Conservation (phyloP, 345 rosid genomes). For the Hevea brasiliensis region DNA sequence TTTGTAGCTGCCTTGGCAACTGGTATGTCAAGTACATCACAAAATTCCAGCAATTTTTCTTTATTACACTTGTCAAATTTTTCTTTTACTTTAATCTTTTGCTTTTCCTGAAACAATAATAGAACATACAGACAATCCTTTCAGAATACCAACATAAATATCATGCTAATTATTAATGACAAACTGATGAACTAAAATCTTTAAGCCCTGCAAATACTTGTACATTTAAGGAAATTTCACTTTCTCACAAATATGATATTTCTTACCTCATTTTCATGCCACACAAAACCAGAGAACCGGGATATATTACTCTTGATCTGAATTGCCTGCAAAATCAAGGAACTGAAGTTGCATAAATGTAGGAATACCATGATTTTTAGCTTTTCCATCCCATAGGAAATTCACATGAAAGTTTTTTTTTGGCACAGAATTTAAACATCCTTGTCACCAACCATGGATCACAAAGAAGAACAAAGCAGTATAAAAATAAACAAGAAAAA, state of each 20-base stretch:
- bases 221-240: background rate
- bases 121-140: background rate
- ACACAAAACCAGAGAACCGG: conserved; percentile 86
- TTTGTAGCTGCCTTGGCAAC: conserved; percentile 56
- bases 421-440: background rate
- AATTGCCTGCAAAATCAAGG: conserved; percentile 64
- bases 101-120: conserved; percentile 64
- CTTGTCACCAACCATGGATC: background rate
- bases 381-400: background rate
- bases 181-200: background rate
- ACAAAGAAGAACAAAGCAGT: background rate
- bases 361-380: conserved; percentile 1
- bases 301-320: conserved; percentile 78
- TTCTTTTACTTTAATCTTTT: conserved; percentile 67
- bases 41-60: conserved; percentile 77
- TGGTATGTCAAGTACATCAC: conserved; percentile 80
- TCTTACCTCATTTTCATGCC: conserved; percentile 87
- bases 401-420: too few relatives aligned
- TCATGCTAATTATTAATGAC: background rate
- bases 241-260: background rate
- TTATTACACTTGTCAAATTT: conserved; percentile 82
- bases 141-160: background rate
- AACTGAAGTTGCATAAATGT: conserved; percentile 23
- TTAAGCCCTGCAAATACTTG: background rate
- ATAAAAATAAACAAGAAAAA: background rate